Percentiles rank a stretch among this genome's conserved stretches.
These are phyloP conservation scores for Pisolithus thermaeus DNA, from an alignment of 1,284 basidiomycete genomes.

Conservation along the genomic window DNA sequence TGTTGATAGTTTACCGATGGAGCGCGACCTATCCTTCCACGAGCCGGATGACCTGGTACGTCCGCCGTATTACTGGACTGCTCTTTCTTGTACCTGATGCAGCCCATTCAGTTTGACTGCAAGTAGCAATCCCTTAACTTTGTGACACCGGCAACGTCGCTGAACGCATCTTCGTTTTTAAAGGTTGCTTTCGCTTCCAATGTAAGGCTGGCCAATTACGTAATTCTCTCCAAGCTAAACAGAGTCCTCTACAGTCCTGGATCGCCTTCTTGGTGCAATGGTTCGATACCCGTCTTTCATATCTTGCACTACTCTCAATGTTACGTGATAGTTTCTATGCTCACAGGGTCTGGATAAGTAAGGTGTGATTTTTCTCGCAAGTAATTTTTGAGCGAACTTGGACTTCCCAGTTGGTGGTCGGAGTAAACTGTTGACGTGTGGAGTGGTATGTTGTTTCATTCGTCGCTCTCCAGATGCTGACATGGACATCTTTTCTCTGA, in stretches of 20 bases:
- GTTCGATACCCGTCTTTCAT: neutral
- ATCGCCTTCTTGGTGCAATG: slow-evolving; percentile 1
- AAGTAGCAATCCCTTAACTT: too few species aligned
- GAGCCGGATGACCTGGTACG: neutral
- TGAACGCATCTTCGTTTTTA: neutral
- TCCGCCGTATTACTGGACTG: too few species aligned
- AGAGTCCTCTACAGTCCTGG: neutral
- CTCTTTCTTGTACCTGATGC: too few species aligned
- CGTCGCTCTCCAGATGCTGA: neutral
- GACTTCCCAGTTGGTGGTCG: slow-evolving; percentile 15
- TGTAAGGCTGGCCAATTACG: neutral
- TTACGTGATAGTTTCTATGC: slow-evolving; percentile 16
- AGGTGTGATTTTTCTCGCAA: neutral
- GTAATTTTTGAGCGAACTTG: neutral
- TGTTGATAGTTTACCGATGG: neutral
- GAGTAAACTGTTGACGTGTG: slow-evolving; percentile 13
- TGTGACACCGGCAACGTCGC: neutral
- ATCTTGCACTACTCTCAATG: neutral
- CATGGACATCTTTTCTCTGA: neutral
- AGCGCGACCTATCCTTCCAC: neutral
- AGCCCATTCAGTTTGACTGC: too few species aligned
- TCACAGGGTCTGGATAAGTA: slow-evolving; percentile 26
- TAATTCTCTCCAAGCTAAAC: too few species aligned
- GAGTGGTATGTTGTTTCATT: slow-evolving; percentile 12
- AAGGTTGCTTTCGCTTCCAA: neutral